Conservation (phyloP, 305 asterid genomes). For the Fraxinus latifolia region DNA sequence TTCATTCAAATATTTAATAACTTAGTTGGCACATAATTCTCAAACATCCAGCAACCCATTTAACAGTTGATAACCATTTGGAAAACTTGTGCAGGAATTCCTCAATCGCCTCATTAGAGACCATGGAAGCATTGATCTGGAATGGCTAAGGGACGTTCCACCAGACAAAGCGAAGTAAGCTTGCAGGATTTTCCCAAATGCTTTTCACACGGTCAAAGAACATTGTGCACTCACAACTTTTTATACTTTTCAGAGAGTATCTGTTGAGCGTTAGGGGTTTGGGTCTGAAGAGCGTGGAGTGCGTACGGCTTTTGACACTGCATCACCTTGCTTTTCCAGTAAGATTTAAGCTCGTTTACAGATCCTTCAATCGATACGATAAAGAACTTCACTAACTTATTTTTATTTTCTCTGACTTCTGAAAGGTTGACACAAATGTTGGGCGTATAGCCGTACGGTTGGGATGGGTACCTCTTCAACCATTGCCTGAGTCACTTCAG, state of each 20-base stretch:
- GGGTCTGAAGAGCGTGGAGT: constrained; percentile 96
- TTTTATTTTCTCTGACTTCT: constrained; percentile 28
- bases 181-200: constrained; percentile 12
- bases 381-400: constrained; percentile 27
- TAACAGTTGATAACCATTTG: constrained; percentile 29
- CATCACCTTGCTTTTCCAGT: constrained; percentile 99
- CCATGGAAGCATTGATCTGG: constrained; percentile 87
- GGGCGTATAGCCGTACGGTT: constrained; percentile 97
- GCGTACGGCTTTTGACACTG: constrained; percentile 94
- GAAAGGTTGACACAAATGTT: constrained; percentile 96
- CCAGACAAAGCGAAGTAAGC: constrained; percentile 97
- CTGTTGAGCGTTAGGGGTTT: constrained; percentile 85
- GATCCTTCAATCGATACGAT: constrained; percentile 11
- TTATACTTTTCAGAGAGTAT: constrained; percentile 68
- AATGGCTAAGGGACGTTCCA: constrained; percentile 94
- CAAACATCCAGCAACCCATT: constrained; percentile 12
- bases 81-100: constrained; percentile 60
- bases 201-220: neutral
- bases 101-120: constrained; percentile 78
- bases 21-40: constrained; percentile 3
- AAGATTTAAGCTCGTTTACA: constrained; percentile 36
- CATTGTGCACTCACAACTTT: constrained; percentile 17
- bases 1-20: constrained; percentile 9
- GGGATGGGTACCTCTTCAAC: constrained; percentile 99
- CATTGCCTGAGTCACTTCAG: constrained; percentile 95